Percentiles rank a stretch among this genome's conserved stretches.
Evolutionary conservation across 352 stramenopile genomes (phyloP).

Genomic region (Phytophthora niederhauseri): DNA sequence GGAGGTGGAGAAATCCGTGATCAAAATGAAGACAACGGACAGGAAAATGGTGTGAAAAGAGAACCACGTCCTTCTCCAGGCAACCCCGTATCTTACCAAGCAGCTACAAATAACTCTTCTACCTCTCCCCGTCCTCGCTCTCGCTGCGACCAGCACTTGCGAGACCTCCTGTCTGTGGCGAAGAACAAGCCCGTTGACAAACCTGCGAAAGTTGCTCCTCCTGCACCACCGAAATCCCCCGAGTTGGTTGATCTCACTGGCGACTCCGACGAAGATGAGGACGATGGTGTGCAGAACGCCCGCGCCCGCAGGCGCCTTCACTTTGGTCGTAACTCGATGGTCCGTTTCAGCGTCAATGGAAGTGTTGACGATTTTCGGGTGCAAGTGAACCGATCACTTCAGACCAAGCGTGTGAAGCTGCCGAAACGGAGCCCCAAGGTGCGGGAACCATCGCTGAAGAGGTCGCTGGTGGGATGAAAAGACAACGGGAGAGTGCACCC

Average conservation of each 20-base stretch:
- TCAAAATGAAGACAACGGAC: background rate
- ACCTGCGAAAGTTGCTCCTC: background rate
- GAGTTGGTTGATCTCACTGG: constrained; percentile 11
- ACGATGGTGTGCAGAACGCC: background rate
- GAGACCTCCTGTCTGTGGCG: constrained; percentile 6
- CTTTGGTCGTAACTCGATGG: constrained; percentile 16
- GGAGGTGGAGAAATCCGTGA: background rate
- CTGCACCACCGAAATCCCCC: background rate
- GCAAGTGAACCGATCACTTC: background rate
- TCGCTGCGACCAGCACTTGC: constrained; percentile 11
- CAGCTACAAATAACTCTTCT: background rate
- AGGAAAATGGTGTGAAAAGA: background rate
- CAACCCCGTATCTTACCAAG: background rate
- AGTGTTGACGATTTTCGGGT: constrained; percentile 14
- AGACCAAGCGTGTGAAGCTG: background rate
- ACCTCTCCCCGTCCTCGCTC: background rate
- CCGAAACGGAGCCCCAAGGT: background rate
- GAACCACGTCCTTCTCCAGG: background rate
- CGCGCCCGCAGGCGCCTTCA: background rate
- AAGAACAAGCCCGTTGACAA: background rate
- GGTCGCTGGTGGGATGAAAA: background rate
- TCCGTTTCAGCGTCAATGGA: constrained; percentile 5
- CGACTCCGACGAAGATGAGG: background rate
- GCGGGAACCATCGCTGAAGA: constrained; percentile 18
- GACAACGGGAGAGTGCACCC: background rate